Percentiles rank a stretch among this genome's conserved stretches.
Conservation (phyloP, 164 flowering plant genomes). For the Vitis vinifera region DNA sequence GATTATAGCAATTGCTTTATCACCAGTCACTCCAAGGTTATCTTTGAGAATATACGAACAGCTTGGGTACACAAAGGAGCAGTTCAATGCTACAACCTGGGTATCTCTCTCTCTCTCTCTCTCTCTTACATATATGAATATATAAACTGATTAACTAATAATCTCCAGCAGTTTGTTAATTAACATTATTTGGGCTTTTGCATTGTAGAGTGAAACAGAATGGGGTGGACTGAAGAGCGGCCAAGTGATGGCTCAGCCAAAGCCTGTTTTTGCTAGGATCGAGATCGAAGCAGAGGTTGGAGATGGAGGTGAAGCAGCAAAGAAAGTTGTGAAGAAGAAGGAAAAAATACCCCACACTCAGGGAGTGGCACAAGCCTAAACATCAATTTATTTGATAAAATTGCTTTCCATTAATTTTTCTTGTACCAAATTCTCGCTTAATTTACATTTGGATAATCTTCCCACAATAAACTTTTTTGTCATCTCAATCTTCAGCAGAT, state of each 20-base stretch:
- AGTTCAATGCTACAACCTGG: conserved; percentile 67
- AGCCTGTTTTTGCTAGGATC: conserved; percentile 85
- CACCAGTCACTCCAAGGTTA: conserved; percentile 76
- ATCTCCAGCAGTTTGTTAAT: no score
- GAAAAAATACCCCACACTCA: conserved; percentile 30
- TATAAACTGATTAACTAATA: no score
- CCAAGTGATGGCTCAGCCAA: conserved; percentile 77
- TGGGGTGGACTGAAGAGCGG: conserved; percentile 97
- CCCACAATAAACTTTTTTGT: no score
- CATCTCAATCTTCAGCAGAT: no score
- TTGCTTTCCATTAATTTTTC: background rate
- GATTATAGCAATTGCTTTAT: conserved; percentile 78
- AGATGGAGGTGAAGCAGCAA: conserved; percentile 27
- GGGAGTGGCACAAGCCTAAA: conserved; percentile 44
- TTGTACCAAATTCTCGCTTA: background rate
- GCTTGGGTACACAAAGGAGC: conserved; percentile 80
- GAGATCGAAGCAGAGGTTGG: conserved; percentile 46
- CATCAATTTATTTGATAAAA: no score
- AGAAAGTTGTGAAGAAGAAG: conserved; percentile 43
- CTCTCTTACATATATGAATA: background rate
- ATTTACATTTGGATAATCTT: no score
- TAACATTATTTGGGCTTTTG: conserved; percentile 3
- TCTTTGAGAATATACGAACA: conserved; percentile 73
- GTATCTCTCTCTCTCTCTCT: conserved; percentile 51
- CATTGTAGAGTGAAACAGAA: conserved; percentile 60